Percentiles rank a stretch among this genome's conserved stretches.
Evolutionary conservation across 2,329 filamentous ascomycete species (phyloP).

Genomic region (Ramichloridium luteum): DNA sequence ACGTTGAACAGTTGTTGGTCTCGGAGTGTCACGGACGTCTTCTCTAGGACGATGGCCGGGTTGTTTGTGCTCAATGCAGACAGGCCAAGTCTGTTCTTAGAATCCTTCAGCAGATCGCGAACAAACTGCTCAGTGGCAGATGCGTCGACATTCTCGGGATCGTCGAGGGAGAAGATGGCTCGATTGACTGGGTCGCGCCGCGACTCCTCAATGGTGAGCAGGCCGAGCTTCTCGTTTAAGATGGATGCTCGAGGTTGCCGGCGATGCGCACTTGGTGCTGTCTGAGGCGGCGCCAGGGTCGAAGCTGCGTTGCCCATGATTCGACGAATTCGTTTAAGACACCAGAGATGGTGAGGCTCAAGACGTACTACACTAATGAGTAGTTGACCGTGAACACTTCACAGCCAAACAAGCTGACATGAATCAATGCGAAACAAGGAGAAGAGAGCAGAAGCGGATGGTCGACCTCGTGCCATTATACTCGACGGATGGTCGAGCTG

Average conservation of each 20-base stretch:
- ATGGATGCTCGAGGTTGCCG: constrained; percentile 11
- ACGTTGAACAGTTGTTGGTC: constrained; percentile 76
- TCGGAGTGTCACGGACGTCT: constrained; percentile 47
- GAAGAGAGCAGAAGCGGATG: neutral
- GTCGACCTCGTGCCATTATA: too few species aligned
- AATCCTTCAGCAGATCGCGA: constrained; percentile 23
- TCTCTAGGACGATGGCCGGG: constrained; percentile 53
- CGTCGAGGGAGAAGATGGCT: constrained; percentile 13
- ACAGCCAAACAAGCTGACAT: constrained; percentile 1
- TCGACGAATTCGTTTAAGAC: too few species aligned
- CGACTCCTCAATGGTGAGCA: constrained; percentile 19
- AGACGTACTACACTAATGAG: too few species aligned
- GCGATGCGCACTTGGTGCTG: constrained; percentile 7
- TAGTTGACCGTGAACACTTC: too few species aligned
- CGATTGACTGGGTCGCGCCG: constrained; percentile 4
- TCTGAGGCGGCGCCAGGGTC: constrained; percentile 9
- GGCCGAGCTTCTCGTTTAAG: constrained; percentile 26
- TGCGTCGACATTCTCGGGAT: constrained; percentile 19
- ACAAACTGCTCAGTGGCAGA: constrained; percentile 22
- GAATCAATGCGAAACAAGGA: too few species aligned
- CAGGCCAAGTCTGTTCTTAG: constrained; percentile 57
- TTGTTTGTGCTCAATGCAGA: constrained; percentile 58
- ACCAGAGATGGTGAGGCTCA: too few species aligned
- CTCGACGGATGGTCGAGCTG: too few species aligned
- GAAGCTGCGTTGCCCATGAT: constrained; percentile 18